Percentiles rank a stretch among this genome's conserved stretches.
These are phyloP conservation scores for Leccinum arenicola DNA, from an alignment of 768 basidiomycete genomes.

Conservation along the genomic window DNA sequence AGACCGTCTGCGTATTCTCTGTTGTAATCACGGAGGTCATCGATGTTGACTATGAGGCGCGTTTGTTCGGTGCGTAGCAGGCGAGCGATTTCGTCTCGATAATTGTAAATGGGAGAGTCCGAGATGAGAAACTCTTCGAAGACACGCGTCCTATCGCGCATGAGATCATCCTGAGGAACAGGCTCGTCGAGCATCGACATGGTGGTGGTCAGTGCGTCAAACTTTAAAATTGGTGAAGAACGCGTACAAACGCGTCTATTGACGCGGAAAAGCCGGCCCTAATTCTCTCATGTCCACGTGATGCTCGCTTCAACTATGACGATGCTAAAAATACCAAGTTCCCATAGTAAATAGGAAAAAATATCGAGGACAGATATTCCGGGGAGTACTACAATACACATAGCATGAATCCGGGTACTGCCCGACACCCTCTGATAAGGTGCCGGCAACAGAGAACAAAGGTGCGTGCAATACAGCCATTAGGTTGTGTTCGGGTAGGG, in stretches of 20 bases:
- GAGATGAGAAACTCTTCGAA: conserved; percentile 84
- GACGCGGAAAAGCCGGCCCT: conserved; percentile 37
- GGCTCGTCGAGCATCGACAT: conserved; percentile 50
- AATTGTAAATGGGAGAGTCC: conserved; percentile 68
- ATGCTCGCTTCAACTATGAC: neutral
- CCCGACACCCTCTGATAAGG: conserved; percentile 1
- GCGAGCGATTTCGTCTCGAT: conserved; percentile 78
- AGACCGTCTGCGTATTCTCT: conserved; percentile 86
- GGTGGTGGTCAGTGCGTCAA: conserved; percentile 11
- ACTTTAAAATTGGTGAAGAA: neutral
- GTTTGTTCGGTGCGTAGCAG: conserved; percentile 82
- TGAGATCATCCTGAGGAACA: conserved; percentile 63
- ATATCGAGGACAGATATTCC: conserved; percentile 3
- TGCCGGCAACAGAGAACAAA: conserved; percentile 3
- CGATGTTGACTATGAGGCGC: conserved; percentile 92
- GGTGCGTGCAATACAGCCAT: conserved; percentile 11
- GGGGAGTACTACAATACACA: conserved; percentile 4
- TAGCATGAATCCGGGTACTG: conserved; percentile 8
- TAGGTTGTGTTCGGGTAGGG: conserved; percentile 9
- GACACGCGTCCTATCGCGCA: conserved; percentile 71
- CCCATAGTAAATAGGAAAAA: neutral
- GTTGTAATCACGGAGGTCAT: conserved; percentile 91
- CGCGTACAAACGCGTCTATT: conserved; percentile 11
- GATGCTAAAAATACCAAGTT: neutral
- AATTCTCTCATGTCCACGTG: conserved; percentile 15